phyloP scores from a whole-genome alignment of 2,329 filamentous ascomycete genomes.

The Fusarium sulawesiense region DNA sequence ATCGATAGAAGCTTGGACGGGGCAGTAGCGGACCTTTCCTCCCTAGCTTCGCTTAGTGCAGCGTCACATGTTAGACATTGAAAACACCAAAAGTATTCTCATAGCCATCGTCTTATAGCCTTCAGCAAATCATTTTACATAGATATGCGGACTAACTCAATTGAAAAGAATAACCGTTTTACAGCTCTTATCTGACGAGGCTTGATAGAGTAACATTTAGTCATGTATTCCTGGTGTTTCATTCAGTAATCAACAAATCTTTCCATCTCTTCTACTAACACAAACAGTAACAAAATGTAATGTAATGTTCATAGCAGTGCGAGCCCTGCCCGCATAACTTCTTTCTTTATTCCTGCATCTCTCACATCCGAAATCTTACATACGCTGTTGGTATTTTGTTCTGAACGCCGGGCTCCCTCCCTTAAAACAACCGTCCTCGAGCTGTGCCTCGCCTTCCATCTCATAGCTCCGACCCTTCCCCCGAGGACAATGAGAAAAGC shows the following conservation, averaged over 20 bases:
- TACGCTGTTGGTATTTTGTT: conserved; percentile 45
- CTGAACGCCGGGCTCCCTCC: conserved; percentile 46
- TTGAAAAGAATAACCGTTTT: no score
- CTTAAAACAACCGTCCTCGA: conserved; percentile 21
- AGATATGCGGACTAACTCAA: background rate
- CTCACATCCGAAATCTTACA: conserved; percentile 46
- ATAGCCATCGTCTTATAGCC: background rate
- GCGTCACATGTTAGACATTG: conserved; percentile 29
- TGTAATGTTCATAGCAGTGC: conserved; percentile 16
- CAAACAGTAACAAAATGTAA: conserved; percentile 14
- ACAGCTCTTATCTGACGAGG: background rate
- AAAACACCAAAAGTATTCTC: background rate
- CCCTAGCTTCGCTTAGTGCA: conserved; percentile 23
- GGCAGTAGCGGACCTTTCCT: conserved; percentile 12
- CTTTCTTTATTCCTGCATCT: conserved; percentile 16
- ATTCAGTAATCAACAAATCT: conserved; percentile 21
- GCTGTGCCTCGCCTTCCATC: conserved; percentile 18
- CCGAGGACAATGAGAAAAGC: conserved; percentile 29
- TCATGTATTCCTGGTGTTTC: conserved; percentile 28
- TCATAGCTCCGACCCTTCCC: conserved; percentile 13
- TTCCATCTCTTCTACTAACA: conserved; percentile 25
- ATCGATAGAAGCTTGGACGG: conserved; percentile 1
- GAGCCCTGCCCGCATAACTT: conserved; percentile 27
- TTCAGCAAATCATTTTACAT: background rate
- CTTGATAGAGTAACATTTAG: background rate